Evolutionary conservation across 2,329 filamentous ascomycete species (phyloP), one percentile per base, ranked within the genome.

Genomic region (Pseudophaeomoniella oleicola): DNA sequence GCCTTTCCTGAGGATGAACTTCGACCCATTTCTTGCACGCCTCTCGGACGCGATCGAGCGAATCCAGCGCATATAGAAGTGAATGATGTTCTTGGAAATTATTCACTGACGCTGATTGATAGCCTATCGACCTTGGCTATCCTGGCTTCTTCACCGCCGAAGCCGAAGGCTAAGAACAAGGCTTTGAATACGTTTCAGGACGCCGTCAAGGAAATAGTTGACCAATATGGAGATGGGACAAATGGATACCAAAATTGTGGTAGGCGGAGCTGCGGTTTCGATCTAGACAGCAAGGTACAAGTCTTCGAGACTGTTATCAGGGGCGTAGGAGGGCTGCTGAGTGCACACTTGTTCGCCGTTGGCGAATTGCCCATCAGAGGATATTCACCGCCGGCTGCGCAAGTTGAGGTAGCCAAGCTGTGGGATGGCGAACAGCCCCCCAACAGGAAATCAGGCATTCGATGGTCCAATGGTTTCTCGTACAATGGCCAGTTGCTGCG

Each of bases 281-380:
- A 98, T 56, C 66, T 94, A 30, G 88, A 98, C 58, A 94, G 87
- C 63, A 98, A 96, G 59, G 90, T 98, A 2, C 88, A 98, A 60
- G 85, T 98, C 29, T 98, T 98, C 52, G 90, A 98, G 63, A 96
- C 88, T 1, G 88, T 94, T 22, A 98, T 98, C 47, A 73, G 90
- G 40, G 90, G 88, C 12, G 73, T 93, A 32, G 90, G 90, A 11
- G 90, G 90, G 1, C 64, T 98, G 39, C 62, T 98, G 45, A 94
- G 87, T 51, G 86, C 88, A 2, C 90, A 98, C 60, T 63, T 94
- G 30, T 98, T 98, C 55, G 88, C 90, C 10, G 69, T 86, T 15
- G 90, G 87, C 19, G 86, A 93, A 39, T 61, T 98, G 38, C 90
- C 90, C 1, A 94, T 96, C 38, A 64, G 68, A 11, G 81, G 81